Percentiles rank a stretch among this genome's conserved stretches.
Conservation (phyloP, 768 basidiomycete species). For the Collybiopsis confluens region DNA sequence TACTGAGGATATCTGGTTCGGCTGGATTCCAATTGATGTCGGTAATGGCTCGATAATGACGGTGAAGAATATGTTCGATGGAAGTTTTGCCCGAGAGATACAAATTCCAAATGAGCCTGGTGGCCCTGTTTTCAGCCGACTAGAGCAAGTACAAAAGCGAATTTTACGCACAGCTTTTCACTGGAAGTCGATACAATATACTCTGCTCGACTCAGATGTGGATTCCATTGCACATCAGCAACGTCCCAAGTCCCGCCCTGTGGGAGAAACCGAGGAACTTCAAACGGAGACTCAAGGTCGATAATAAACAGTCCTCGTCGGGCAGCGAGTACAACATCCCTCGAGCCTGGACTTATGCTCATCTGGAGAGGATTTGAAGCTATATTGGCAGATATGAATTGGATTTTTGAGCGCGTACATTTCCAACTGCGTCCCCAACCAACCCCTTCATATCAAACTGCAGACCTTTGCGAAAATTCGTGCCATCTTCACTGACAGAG, state of each 20-base stretch:
- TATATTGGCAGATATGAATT: not conserved
- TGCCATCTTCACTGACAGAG: constrained; percentile 33
- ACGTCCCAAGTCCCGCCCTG: constrained; percentile 98
- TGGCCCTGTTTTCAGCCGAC: not conserved
- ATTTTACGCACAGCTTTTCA: constrained; percentile 67
- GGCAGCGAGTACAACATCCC: constrained; percentile 88
- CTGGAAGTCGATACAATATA: constrained; percentile 87
- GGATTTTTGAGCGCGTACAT: no score
- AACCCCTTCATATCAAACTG: constrained; percentile 78
- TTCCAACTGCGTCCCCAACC: constrained; percentile 80
- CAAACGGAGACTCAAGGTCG: constrained; percentile 82
- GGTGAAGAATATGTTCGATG: constrained; percentile 80
- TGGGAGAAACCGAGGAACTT: constrained; percentile 89
- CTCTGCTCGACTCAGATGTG: constrained; percentile 68
- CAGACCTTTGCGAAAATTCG: constrained; percentile 53
- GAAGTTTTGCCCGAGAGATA: constrained; percentile 65
- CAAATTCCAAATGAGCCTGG: constrained; percentile 93
- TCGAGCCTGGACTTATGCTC: constrained; percentile 85
- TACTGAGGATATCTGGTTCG: constrained; percentile 81
- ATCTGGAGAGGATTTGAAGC: constrained; percentile 43
- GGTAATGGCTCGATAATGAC: constrained; percentile 93
- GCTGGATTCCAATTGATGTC: constrained; percentile 97
- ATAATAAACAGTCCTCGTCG: constrained; percentile 93
- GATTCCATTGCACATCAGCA: constrained; percentile 91
- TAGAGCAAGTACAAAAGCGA: not conserved